Evolutionary conservation across 1,284 basidiomycete genomes (phyloP), one percentile per base, ranked within the genome.

Genomic region (Cutaneotrichosporon sp.): DNA sequence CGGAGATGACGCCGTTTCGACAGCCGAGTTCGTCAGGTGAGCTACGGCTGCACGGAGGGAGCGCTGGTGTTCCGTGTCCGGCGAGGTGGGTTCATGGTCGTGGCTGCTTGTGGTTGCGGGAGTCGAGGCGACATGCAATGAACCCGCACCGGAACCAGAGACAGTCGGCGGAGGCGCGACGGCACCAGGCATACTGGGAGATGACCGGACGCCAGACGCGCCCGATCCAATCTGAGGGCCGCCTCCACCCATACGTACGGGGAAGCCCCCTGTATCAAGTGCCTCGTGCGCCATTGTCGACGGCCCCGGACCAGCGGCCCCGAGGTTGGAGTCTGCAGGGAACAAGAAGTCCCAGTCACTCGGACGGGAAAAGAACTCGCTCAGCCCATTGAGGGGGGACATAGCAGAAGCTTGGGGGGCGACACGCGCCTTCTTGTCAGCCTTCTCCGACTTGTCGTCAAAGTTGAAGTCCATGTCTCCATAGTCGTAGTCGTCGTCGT

Each of bases 311-410:
- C 56, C 56, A 12, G 45, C 55, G 6, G 51, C 51, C 7, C 49
- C 33, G 14, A 49, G 31, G 42, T 31, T 44, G 31, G 31, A 8
- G 55, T 57, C 50, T n/a, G n/a, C n/a, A 19, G 50, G 55, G 34
- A 59, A 59, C 3, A 59, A 32, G 22, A 59, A 59, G 51, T 55
- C 55, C 55, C 55, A 57, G n/a, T 49, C 33, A 12, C 55, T 49
- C 22, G 37, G 34, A 4, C 27, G 25, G 26, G 46, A 41, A 14
- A 41, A 24, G 19, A 54, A 29, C 5, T 31, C 48, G 29, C n/a
- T 19, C 9, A 37, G 46, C n/a, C 27, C 26, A 20, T 37, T 39
- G 32, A 46, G 33, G 6, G 32, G 44, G 14, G 44, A 46, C n/a
- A 43, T 29, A 12, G 17, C n/a, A n/a, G n/a, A n/a, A n/a, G n/a